These are phyloP conservation scores for Boletus sp. DNA, from an alignment of 768 basidiomycete genomes.

Conservation along the genomic window DNA sequence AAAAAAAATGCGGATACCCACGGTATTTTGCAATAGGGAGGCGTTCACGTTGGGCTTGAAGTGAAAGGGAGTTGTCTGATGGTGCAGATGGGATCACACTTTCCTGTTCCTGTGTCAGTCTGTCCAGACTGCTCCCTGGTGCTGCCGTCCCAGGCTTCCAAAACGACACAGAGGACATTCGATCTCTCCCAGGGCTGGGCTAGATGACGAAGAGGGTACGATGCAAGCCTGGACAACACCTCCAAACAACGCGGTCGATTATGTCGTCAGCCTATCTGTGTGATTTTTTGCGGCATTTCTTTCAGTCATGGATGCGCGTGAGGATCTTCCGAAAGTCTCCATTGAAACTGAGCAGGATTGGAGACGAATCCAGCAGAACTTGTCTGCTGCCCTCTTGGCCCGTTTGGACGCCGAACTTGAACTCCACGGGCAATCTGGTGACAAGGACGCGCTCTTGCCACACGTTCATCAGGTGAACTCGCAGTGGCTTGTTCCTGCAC, in stretches of 20 bases:
- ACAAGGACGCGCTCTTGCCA: slow-evolving; percentile 46
- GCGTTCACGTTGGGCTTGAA: slow-evolving; percentile 73
- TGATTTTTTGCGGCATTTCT: not conserved
- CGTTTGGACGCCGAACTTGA: slow-evolving; percentile 47
- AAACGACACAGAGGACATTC: slow-evolving; percentile 61
- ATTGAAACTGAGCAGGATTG: slow-evolving; percentile 67
- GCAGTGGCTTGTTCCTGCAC: not conserved
- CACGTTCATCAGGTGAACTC: slow-evolving; percentile 49
- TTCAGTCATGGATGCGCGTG: slow-evolving; percentile 32
- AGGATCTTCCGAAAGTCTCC: slow-evolving; percentile 52
- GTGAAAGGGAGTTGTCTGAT: slow-evolving; percentile 49
- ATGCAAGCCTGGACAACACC: not conserved
- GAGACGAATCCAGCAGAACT: slow-evolving; percentile 56
- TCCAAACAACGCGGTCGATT: not conserved
- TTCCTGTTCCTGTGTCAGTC: slow-evolving; percentile 74
- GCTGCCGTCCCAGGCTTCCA: slow-evolving; percentile 88
- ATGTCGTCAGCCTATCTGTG: not conserved
- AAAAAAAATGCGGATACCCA: slow-evolving; percentile 30
- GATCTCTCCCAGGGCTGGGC: not conserved
- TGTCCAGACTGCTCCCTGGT: slow-evolving; percentile 86
- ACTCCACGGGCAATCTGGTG: slow-evolving; percentile 36
- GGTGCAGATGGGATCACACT: slow-evolving; percentile 66
- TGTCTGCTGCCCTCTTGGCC: slow-evolving; percentile 42
- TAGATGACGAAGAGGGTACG: not conserved
- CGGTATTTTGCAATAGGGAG: slow-evolving; percentile 92